Base-by-base conservation (phyloP, 129 eudicot genomes). In the Sambucus nigra region DNA sequence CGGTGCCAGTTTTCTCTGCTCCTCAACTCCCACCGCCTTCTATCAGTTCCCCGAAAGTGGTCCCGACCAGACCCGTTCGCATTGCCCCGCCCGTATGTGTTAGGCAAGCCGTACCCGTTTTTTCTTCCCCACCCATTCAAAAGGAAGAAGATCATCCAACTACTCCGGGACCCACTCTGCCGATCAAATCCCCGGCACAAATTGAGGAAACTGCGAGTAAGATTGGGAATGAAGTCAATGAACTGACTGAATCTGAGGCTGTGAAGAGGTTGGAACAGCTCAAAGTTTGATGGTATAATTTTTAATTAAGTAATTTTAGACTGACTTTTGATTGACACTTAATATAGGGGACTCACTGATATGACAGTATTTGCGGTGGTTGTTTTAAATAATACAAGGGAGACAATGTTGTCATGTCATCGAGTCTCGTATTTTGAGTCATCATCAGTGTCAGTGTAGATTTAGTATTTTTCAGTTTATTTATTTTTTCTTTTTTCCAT, bases 1-100 rank as follows among this genome's bases (percentile, higher is more conserved):
- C 87, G 1, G 78, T 80, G 38, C 97, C 97, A 0, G 89, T 79
- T 26, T 88, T 64, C 80, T 78, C 97, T 39, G 82, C 97, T 25
- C 94, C 88, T 0, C 85, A 87, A 21, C 68, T 42, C 53, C 72
- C 77, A 18, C 68, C 42, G 7, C 60, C 67, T 20, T 64, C 89
- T 12, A 20, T 42, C 3, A 18, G 48, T 7, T 13, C 48, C 48
- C 48, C 18, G 14, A 15, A n/a, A 9, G 15, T 42, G 20, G 2
- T 42, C 17, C 48, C 14, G 48, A 18, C 48, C 20, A 14, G 48
- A 13, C 48, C 48, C 2, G 66, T 70, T 22, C 66, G 69, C 56
- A 65, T 75, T 0, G 84, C 82, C 19, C 87, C 83, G 2, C 87
- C 93, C 16, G 73, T 86, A 29, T 49, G 73, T 63, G 41, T 86